phyloP scores from a whole-genome alignment of 2,329 filamentous ascomycete genomes.

The Coniochaeta sp. region DNA sequence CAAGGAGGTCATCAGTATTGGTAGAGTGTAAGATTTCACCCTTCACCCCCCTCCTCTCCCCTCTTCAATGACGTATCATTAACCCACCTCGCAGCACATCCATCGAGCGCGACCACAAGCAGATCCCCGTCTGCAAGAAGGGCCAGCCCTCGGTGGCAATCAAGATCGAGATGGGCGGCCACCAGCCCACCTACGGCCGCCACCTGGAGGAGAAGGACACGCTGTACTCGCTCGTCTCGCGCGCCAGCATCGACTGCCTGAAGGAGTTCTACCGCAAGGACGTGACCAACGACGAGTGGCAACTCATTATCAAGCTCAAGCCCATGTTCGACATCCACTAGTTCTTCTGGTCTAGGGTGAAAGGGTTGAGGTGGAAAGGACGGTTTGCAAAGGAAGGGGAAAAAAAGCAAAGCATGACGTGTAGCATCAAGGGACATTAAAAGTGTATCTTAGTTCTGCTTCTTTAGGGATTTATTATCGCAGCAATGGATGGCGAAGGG shows the following conservation, averaged over 20 bases:
- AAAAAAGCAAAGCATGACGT: not conserved
- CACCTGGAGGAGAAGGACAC: slow-evolving; percentile 88
- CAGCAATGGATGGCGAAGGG: not conserved
- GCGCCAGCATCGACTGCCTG: slow-evolving; percentile 84
- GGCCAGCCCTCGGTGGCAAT: slow-evolving; percentile 95
- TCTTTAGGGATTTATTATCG: not conserved
- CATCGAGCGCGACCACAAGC: slow-evolving; percentile 97
- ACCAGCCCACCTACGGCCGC: slow-evolving; percentile 90
- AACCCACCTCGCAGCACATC: slow-evolving; percentile 55
- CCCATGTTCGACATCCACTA: slow-evolving; percentile 82
- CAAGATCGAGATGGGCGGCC: slow-evolving; percentile 90
- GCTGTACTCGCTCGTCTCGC: slow-evolving; percentile 81
- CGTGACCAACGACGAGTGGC: slow-evolving; percentile 89
- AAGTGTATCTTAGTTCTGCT: not conserved
- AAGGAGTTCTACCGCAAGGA: slow-evolving; percentile 93
- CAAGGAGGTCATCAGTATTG: slow-evolving; percentile 79
- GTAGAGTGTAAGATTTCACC: slow-evolving; percentile 73
- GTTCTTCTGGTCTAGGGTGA: slow-evolving; percentile 12
- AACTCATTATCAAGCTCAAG: slow-evolving; percentile 91
- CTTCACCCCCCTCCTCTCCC: not conserved
- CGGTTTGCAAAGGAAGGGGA: not conserved
- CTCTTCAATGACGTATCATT: not conserved
- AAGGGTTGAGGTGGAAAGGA: slow-evolving; percentile 2
- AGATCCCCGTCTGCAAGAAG: slow-evolving; percentile 86
- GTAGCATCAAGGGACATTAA: not conserved